These are phyloP conservation scores for Alternaria conjuncta DNA, from an alignment of 2,329 filamentous ascomycete genomes.

Conservation along the genomic window DNA sequence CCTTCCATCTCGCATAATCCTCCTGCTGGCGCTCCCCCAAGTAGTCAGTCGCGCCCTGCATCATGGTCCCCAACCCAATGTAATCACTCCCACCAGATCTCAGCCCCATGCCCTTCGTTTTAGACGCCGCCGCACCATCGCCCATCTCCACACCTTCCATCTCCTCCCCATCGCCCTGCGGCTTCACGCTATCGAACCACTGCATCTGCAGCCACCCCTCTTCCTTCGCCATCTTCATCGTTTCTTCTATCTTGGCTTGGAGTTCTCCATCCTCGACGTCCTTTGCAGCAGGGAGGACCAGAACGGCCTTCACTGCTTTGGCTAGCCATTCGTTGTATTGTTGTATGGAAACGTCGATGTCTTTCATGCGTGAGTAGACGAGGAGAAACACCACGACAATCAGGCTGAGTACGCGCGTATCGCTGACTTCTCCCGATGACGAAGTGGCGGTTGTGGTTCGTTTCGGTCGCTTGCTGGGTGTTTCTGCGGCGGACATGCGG, in stretches of 20 bases:
- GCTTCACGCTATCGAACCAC: slow-evolving; percentile 62
- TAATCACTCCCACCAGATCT: slow-evolving; percentile 53
- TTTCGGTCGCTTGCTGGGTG: slow-evolving; percentile 58
- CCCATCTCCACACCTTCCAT: slow-evolving; percentile 37
- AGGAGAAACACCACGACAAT: slow-evolving; percentile 68
- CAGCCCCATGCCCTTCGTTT: slow-evolving; percentile 48
- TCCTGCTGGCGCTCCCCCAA: slow-evolving; percentile 67
- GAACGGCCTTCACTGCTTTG: slow-evolving; percentile 59
- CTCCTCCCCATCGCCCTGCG: slow-evolving; percentile 29
- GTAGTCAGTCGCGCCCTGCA: slow-evolving; percentile 76
- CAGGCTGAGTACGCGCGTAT: slow-evolving; percentile 51
- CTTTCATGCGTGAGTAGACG: slow-evolving; percentile 57
- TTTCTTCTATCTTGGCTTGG: slow-evolving; percentile 41
- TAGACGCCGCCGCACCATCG: slow-evolving; percentile 19
- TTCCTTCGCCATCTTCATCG: slow-evolving; percentile 42
- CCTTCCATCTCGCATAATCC: slow-evolving; percentile 71
- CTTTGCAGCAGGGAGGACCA: slow-evolving; percentile 57
- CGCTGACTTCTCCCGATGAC: slow-evolving; percentile 17
- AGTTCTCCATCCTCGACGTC: slow-evolving; percentile 56
- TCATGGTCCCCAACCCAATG: slow-evolving; percentile 68
- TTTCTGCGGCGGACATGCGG: slow-evolving; percentile 40
- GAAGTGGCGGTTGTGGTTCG: slow-evolving; percentile 35
- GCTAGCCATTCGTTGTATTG: slow-evolving; percentile 41
- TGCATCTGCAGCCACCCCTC: slow-evolving; percentile 59
- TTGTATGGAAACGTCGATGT: slow-evolving; percentile 38